Evolutionary conservation across 768 basidiomycete genomes (phyloP), one percentile per base, ranked within the genome.

Genomic region (Amanita pseudoporphyria): DNA sequence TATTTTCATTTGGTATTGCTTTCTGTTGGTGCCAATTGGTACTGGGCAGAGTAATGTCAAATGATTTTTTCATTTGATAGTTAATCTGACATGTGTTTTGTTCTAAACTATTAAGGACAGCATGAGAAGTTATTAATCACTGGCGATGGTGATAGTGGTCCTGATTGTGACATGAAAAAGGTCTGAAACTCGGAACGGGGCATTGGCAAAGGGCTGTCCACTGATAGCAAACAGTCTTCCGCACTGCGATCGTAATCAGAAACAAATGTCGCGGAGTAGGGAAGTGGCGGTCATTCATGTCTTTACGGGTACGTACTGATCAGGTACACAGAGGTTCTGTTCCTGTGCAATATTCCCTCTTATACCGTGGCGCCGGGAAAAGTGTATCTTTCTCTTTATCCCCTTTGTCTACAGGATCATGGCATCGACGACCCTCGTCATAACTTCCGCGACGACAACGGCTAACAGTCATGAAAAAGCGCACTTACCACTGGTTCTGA

Each of bases 1-100:
- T n/a, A n/a, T n/a, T n/a, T 44, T 31, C 28, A 44, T 44, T 44
- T 44, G 42, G n/a, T 44, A 7, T 44, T 44, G 42, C 42, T 30
- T 44, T 44, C 42, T 44, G 42, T 44, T 6, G 4, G 42, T 44
- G 26, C 42, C 28, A 28, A 6, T 44, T 30, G 28, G 45, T 26
- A 21, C 10, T 46, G 1, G 18, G 16, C 32, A 19, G 45, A 46
- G 45, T 46, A 24, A 35, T 26, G 3, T 46, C 45, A 46, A 46
- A 46, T 35, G 32, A n/a, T 21, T 28, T 31, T 18, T 45, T 6
- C n/a, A 13, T 45, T 45, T 1, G 21, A 18, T 22, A n/a, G 6
- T 9, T 37, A 37, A 6, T 37, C 6, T 14, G 16, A 1, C n/a
- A 16, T 6, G 3, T 37, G n/a, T 6, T 14, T 37, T 37, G 10